Conservation (phyloP, 495 filamentous ascomycete genomes). For the Aspergillus sclerotiicarbonarius region DNA sequence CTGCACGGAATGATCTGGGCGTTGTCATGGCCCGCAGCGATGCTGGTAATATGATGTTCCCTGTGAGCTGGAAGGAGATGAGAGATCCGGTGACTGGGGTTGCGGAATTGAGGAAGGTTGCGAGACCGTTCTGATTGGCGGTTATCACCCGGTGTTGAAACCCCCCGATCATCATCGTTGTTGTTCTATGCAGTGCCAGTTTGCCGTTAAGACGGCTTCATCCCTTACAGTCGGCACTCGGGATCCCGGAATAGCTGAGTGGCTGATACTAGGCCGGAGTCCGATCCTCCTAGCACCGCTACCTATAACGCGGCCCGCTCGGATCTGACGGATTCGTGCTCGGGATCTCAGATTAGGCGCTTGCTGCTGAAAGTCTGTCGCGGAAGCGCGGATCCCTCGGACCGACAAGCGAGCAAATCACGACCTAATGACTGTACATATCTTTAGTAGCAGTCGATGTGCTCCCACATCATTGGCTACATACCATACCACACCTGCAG, state of each 20-base stretch:
- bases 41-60: conserved; percentile 83
- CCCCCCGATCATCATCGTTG: neutral
- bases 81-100: conserved; percentile 75
- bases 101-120: conserved; percentile 85
- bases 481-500: no score
- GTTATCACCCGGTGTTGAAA: neutral
- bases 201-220: no score
- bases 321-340: neutral
- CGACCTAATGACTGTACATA: neutral
- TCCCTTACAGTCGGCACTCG: no score
- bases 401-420: neutral
- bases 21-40: conserved; percentile 94
- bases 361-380: no score
- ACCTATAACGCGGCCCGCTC: no score
- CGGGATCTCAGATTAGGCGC: neutral
- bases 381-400: neutral
- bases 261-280: no score
- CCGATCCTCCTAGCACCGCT: no score
- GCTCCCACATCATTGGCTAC: neutral
- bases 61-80: conserved; percentile 94
- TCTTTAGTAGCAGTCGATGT: neutral
- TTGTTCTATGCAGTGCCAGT: neutral
- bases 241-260: no score
- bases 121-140: conserved; percentile 75
- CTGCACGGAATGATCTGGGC: conserved; percentile 84